A percentile compares a stretch with the other conserved stretches of the same genome.
phyloP scores from a whole-genome alignment of 345 rosid genomes.

The Passiflora organensis region DNA sequence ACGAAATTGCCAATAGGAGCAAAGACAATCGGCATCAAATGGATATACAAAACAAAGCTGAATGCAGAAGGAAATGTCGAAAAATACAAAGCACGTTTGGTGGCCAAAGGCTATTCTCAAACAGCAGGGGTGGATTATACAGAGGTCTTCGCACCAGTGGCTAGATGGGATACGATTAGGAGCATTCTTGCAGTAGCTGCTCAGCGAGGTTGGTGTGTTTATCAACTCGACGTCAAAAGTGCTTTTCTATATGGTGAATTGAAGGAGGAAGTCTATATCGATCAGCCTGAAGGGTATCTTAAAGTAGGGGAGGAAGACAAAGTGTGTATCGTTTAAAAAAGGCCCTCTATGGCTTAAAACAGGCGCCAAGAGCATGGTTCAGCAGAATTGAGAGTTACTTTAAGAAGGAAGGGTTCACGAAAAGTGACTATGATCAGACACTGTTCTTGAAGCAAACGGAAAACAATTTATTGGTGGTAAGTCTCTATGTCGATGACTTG shows the following conservation, averaged over 20 bases:
- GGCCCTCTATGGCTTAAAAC: not conserved
- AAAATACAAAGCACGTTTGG: not conserved
- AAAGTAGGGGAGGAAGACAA: not conserved
- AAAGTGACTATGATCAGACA: not conserved
- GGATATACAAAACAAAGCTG: not conserved
- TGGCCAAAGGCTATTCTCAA: not conserved
- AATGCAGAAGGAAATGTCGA: not conserved
- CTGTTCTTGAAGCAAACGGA: not conserved
- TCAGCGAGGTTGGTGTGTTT: not conserved
- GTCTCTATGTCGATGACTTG: no score
- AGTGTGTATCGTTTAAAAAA: not conserved
- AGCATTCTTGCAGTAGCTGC: not conserved
- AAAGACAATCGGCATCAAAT: not conserved
- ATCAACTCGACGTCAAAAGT: not conserved
- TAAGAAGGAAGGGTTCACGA: no score
- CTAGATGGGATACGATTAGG: not conserved
- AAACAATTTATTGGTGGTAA: not conserved
- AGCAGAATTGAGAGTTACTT: no score
- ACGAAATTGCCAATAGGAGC: not conserved
- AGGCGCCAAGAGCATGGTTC: no score
- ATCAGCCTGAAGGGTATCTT: not conserved
- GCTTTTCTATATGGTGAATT: no score
- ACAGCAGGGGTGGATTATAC: not conserved
- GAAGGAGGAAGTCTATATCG: no score
- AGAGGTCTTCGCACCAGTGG: constrained; percentile 2